phyloP scores from a whole-genome alignment of 2,329 filamentous ascomycete genomes.

The Ophiocordyceps sinensis region DNA sequence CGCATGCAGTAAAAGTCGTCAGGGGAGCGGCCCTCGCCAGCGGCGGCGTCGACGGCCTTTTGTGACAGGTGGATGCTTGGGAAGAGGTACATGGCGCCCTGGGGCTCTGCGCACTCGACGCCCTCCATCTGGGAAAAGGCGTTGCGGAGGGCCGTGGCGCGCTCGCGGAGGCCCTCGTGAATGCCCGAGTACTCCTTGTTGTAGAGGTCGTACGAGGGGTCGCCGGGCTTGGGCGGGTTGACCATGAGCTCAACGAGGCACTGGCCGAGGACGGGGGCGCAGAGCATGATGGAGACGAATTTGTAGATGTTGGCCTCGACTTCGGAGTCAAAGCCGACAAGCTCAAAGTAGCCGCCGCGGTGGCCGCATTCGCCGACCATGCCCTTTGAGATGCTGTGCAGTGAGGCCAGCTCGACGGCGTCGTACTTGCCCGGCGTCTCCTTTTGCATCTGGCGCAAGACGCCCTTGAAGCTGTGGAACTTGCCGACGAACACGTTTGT shows the following conservation, averaged over 20 bases:
- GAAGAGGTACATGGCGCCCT: slow-evolving; percentile 98
- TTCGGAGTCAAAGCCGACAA: slow-evolving; percentile 71
- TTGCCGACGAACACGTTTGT: slow-evolving; percentile 93
- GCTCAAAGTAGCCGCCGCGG: slow-evolving; percentile 94
- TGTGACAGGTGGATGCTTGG: slow-evolving; percentile 71
- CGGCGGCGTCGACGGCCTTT: slow-evolving; percentile 65
- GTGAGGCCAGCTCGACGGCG: slow-evolving; percentile 71
- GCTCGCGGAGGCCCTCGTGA: slow-evolving; percentile 60
- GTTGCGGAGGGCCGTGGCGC: slow-evolving; percentile 74
- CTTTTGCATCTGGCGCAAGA: slow-evolving; percentile 67
- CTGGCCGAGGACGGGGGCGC: slow-evolving; percentile 88
- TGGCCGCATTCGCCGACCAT: slow-evolving; percentile 99
- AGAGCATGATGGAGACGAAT: slow-evolving; percentile 93
- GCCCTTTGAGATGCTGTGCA: slow-evolving; percentile 92
- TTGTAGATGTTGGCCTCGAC: slow-evolving; percentile 96
- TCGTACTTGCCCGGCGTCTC: slow-evolving; percentile 65
- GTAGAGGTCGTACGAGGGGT: slow-evolving; percentile 76
- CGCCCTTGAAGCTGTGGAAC: slow-evolving; percentile 92
- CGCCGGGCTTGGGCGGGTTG: slow-evolving; percentile 74
- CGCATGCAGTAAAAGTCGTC: slow-evolving; percentile 93
- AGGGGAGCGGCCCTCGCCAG: slow-evolving; percentile 54
- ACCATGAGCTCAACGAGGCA: slow-evolving; percentile 97
- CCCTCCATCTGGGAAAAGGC: slow-evolving; percentile 94
- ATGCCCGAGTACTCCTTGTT: slow-evolving; percentile 73
- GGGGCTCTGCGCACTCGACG: slow-evolving; percentile 75